Conservation (phyloP, 768 basidiomycete genomes). For the Termitomyces sp. region DNA sequence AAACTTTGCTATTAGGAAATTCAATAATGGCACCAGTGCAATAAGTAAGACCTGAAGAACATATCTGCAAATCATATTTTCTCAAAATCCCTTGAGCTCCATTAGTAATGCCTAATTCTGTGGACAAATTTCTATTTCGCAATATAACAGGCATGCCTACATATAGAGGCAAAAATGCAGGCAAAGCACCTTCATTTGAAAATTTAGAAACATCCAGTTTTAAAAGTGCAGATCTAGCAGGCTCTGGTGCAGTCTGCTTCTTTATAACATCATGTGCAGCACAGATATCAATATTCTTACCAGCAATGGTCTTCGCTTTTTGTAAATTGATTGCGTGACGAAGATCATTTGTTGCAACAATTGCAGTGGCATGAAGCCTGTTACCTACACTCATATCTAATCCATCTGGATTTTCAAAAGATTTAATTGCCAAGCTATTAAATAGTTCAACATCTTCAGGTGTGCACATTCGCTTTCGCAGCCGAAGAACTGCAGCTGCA, state of each 20-base stretch:
- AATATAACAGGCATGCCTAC: slow-evolving; percentile 29
- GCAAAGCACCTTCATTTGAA: no score
- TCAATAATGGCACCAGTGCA: not conserved
- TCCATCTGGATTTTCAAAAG: not conserved
- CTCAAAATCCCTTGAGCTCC: no score
- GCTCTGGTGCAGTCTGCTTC: no score
- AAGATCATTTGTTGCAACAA: not conserved
- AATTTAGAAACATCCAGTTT: not conserved
- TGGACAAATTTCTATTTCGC: slow-evolving; percentile 19
- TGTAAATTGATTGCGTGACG: slow-evolving; percentile 1
- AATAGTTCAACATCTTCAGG: no score
- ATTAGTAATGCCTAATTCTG: no score
- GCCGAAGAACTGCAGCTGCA: slow-evolving; percentile 3
- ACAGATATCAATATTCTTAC: not conserved
- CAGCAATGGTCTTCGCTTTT: not conserved
- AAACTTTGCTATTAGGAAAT: not conserved
- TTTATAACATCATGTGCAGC: not conserved
- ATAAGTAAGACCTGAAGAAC: not conserved
- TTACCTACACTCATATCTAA: slow-evolving; percentile 11
- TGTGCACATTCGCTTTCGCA: not conserved
- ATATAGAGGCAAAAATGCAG: slow-evolving; percentile 16
- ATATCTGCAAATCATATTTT: slow-evolving; percentile 9
- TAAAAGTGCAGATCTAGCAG: not conserved
- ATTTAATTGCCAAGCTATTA: no score
- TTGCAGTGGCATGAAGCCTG: not conserved